Evolutionary conservation across 2,329 filamentous ascomycete species (phyloP).

Genomic region (Xylariales sp.): DNA sequence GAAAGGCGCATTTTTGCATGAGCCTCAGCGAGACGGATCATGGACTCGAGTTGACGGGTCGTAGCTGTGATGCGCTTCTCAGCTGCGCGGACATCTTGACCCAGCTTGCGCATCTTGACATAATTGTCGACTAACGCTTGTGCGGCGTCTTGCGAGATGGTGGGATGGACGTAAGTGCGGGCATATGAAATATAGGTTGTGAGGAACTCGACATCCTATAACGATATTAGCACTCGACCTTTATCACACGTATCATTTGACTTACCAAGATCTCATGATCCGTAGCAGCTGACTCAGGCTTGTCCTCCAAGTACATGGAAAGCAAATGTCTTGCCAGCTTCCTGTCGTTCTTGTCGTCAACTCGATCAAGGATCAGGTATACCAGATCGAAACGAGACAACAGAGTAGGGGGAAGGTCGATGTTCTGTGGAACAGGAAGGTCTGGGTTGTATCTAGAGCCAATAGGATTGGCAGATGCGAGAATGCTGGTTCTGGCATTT

Average conservation of each 20-base stretch:
- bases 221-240: too few relatives aligned
- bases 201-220: constrained; percentile 84
- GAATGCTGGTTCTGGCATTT: constrained; percentile 90
- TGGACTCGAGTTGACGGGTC: constrained; percentile 91
- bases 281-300: constrained; percentile 74
- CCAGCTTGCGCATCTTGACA: constrained; percentile 90
- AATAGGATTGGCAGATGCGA: constrained; percentile 96
- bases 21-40: constrained; percentile 95
- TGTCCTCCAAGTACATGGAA: constrained; percentile 95
- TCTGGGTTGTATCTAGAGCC: constrained; percentile 97
- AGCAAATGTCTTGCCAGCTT: constrained; percentile 87
- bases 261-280: constrained; percentile 75
- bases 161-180: constrained; percentile 77
- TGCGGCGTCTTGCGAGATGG: constrained; percentile 74
- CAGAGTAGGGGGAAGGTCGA: constrained; percentile 90
- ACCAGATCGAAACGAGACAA: constrained; percentile 95
- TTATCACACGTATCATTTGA: too few relatives aligned
- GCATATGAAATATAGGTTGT: constrained; percentile 98
- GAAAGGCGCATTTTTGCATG: constrained; percentile 97
- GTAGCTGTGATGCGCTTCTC: constrained; percentile 98
- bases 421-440: constrained; percentile 93
- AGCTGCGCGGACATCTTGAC: constrained; percentile 76
- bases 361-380: constrained; percentile 90
- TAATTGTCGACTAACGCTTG: constrained; percentile 81
- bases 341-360: constrained; percentile 85